Percentiles rank a stretch among this genome's conserved stretches.
Conservation (phyloP, 495 filamentous ascomycete genomes). For the Parmelia sp. region DNA sequence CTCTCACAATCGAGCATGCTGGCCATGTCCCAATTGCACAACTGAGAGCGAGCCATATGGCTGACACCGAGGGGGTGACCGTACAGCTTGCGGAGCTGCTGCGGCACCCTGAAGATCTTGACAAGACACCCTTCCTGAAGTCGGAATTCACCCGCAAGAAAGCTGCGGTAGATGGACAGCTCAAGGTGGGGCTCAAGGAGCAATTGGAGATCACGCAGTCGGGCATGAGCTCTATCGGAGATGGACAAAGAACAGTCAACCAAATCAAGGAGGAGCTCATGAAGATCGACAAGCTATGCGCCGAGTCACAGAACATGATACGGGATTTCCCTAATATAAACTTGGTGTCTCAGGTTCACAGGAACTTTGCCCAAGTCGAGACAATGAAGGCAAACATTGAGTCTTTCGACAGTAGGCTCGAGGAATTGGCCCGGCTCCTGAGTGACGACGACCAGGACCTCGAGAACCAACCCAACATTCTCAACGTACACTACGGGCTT, state of each 20-base stretch:
- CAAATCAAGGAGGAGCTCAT: constrained; percentile 95
- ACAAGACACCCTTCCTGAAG: constrained; percentile 87
- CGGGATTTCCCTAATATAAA: constrained; percentile 96
- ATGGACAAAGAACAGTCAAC: constrained; percentile 80
- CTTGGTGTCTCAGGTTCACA: constrained; percentile 82
- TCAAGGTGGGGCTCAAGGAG: constrained; percentile 77
- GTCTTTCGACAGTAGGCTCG: constrained; percentile 70
- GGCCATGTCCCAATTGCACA: neutral
- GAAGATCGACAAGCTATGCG: constrained; percentile 96
- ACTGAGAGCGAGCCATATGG: constrained; percentile 31
- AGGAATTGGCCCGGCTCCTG: constrained; percentile 66
- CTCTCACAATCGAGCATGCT: constrained; percentile 3
- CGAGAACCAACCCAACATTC: constrained; percentile 87
- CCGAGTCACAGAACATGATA: constrained; percentile 92
- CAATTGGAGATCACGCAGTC: constrained; percentile 88
- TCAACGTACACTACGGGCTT: constrained; percentile 83
- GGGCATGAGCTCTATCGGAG: constrained; percentile 77
- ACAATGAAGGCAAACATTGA: constrained; percentile 86
- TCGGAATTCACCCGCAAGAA: constrained; percentile 95
- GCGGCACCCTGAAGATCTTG: constrained; percentile 75
- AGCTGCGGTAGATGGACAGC: constrained; percentile 76
- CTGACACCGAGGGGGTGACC: constrained; percentile 38
- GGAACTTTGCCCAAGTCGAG: constrained; percentile 87
- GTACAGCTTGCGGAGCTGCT: constrained; percentile 50
- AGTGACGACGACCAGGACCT: constrained; percentile 73